Evolutionary conservation across 2,329 filamentous ascomycete species (phyloP).

Genomic region (Rhynchosporium graminicola): DNA sequence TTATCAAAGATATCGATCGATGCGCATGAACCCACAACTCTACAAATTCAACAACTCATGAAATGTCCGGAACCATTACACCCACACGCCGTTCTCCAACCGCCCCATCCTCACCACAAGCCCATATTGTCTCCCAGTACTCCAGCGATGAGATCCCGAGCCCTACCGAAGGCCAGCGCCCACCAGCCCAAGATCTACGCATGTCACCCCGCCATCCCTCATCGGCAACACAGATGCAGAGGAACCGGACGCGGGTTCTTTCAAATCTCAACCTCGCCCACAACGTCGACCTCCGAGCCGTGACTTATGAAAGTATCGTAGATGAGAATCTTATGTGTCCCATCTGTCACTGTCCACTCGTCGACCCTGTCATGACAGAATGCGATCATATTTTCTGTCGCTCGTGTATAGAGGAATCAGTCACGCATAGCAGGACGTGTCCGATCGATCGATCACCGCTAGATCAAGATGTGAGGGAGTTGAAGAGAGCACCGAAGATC

Average conservation of each 20-base stretch:
- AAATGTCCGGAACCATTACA: conserved; percentile 2
- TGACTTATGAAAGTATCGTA: conserved; percentile 41
- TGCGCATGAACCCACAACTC: no score
- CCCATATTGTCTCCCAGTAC: conserved; percentile 10
- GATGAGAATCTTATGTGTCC: conserved; percentile 46
- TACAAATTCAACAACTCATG: neutral
- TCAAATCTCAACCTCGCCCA: conserved; percentile 30
- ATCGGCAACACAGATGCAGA: neutral
- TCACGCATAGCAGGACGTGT: conserved; percentile 49
- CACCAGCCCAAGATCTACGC: conserved; percentile 18
- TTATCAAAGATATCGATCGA: neutral
- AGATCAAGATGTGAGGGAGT: conserved; percentile 39
- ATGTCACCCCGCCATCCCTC: conserved; percentile 15
- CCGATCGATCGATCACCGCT: conserved; percentile 58
- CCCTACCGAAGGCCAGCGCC: conserved; percentile 7
- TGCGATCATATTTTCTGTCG: conserved; percentile 69
- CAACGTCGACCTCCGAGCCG: conserved; percentile 39
- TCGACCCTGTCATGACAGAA: conserved; percentile 60
- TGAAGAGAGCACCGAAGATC: conserved; percentile 44
- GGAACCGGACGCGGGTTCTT: neutral
- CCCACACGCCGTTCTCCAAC: conserved; percentile 1
- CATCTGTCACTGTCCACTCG: conserved; percentile 59
- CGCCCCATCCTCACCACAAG: conserved; percentile 9
- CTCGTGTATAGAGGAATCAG: conserved; percentile 52
- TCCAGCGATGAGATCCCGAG: conserved; percentile 17